These are phyloP conservation scores for Phytophthora sojae DNA, from an alignment of 352 stramenopile genomes.

Conservation along the genomic window DNA sequence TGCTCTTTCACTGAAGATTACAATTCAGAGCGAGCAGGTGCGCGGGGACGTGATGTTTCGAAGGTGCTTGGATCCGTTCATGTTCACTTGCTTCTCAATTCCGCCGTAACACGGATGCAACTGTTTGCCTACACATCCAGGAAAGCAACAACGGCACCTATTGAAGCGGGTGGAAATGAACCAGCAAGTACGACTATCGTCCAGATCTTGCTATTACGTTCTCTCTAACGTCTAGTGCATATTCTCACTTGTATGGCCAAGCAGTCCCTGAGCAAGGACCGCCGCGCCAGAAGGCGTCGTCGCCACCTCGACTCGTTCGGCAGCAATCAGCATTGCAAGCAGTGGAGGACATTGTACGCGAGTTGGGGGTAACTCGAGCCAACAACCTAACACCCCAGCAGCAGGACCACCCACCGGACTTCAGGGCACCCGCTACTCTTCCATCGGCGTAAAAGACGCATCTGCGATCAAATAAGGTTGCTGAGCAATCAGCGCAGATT, in stretches of 20 bases:
- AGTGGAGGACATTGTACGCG: conserved; percentile 48
- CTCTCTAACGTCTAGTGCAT: conserved; percentile 17
- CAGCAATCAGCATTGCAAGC: conserved; percentile 40
- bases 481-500: conserved; percentile 14
- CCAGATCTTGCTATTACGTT: conserved; percentile 8
- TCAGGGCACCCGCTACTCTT: conserved; percentile 38
- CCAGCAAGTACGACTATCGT: conserved; percentile 2
- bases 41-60: conserved; percentile 48
- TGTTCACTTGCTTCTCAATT: neutral
- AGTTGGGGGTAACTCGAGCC: conserved; percentile 35
- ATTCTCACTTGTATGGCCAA: neutral
- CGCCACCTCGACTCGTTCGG: conserved; percentile 12
- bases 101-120: neutral
- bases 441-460: conserved; percentile 47
- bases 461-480: conserved; percentile 40
- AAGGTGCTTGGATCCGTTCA: conserved; percentile 12
- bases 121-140: neutral
- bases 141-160: conserved; percentile 1
- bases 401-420: neutral
- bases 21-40: conserved; percentile 36
- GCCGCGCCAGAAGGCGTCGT: conserved; percentile 13
- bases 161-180: conserved; percentile 14
- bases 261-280: conserved; percentile 12
- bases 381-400: conserved; percentile 8
- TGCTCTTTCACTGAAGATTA: conserved; percentile 26